These are phyloP conservation scores for Achaetomium macrosporum DNA, from an alignment of 2,329 filamentous ascomycete species.

Conservation along the genomic window DNA sequence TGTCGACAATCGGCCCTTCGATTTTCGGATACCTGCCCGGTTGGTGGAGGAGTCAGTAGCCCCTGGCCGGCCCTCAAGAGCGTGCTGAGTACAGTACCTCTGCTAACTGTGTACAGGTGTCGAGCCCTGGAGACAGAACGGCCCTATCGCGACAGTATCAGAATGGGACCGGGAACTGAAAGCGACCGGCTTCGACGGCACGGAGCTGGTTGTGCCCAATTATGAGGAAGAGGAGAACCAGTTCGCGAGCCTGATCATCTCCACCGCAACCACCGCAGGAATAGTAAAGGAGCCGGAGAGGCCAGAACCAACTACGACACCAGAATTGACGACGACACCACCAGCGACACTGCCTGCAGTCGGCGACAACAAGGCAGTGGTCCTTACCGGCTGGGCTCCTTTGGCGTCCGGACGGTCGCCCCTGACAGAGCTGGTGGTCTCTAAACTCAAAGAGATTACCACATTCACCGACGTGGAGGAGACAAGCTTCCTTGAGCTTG, in stretches of 20 bases:
- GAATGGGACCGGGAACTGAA: neutral
- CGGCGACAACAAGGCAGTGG: neutral
- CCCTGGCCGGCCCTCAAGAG: neutral
- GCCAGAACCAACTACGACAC: neutral
- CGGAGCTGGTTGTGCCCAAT: neutral
- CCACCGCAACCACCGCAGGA: neutral
- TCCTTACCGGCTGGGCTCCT: neutral
- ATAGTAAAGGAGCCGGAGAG: neutral
- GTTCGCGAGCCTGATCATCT: neutral
- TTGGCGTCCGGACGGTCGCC: neutral
- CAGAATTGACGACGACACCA: neutral
- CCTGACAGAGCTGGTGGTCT: neutral
- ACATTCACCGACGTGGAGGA: neutral
- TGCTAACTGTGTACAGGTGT: neutral
- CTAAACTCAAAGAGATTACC: neutral
- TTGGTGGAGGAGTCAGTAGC: slow-evolving; percentile 28
- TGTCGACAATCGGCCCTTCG: neutral
- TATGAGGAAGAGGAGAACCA: neutral
- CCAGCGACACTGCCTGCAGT: no score
- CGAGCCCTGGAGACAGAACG: neutral
- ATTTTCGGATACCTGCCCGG: slow-evolving; percentile 24
- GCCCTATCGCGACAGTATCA: neutral
- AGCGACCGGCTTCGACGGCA: neutral
- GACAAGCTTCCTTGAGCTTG: neutral
- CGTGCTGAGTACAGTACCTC: no score